Conservation (phyloP, 2,329 filamentous ascomycete genomes). For the Ascomycota sp. region DNA sequence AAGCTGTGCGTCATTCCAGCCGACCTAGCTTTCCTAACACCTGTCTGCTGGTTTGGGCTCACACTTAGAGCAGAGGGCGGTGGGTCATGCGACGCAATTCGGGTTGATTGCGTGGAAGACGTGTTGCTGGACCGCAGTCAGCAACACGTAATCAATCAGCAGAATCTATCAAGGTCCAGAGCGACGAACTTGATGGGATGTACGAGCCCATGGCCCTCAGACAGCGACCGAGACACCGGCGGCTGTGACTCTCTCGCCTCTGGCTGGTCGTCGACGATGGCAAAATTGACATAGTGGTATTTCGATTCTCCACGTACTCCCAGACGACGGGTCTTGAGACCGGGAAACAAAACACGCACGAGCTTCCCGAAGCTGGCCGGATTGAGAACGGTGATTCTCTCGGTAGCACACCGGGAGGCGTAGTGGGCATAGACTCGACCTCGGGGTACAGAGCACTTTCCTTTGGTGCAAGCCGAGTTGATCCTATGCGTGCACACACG, state of each 20-base stretch:
- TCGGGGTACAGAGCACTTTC: slow-evolving; percentile 72
- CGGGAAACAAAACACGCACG: slow-evolving; percentile 87
- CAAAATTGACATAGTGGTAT: slow-evolving; percentile 75
- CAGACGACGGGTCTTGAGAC: slow-evolving; percentile 75
- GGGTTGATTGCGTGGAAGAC: slow-evolving; percentile 11
- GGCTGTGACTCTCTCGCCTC: slow-evolving; percentile 24
- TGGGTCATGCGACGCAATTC: slow-evolving; percentile 8
- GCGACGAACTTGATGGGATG: slow-evolving; percentile 30
- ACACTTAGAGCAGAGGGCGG: slow-evolving; percentile 11
- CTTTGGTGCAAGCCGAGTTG: slow-evolving; percentile 48
- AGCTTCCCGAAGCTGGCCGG: slow-evolving; percentile 96
- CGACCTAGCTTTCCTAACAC: slow-evolving; percentile 2
- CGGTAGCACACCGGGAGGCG: slow-evolving; percentile 76
- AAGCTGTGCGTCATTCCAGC: slow-evolving; percentile 21
- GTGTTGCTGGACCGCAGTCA: slow-evolving; percentile 11
- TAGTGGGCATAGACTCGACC: slow-evolving; percentile 93
- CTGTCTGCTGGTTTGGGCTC: slow-evolving; percentile 5
- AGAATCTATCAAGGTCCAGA: not conserved
- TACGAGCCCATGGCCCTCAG: slow-evolving; percentile 24
- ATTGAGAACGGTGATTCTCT: slow-evolving; percentile 86
- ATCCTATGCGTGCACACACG: slow-evolving; percentile 31
- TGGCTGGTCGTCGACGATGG: slow-evolving; percentile 34
- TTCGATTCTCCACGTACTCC: slow-evolving; percentile 94
- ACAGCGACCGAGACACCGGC: slow-evolving; percentile 25
- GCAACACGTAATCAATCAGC: not conserved